A percentile compares a stretch with the other conserved stretches of the same genome.
Evolutionary conservation across 2,329 filamentous ascomycete species (phyloP).

Genomic region (Zelopaecilomyces penicillatus): DNA sequence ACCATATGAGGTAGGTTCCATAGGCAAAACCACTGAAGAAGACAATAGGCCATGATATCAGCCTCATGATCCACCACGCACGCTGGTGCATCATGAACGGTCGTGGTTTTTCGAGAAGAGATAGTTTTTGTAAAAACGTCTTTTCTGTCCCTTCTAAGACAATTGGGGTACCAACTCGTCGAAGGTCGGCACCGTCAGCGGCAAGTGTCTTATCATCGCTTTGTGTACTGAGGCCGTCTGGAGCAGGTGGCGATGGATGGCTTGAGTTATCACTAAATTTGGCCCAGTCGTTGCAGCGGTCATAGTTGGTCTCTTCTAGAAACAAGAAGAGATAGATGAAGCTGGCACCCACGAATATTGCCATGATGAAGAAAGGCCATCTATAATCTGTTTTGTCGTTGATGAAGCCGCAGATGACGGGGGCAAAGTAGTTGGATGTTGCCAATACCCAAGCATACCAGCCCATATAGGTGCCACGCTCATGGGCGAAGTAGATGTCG

Average conservation of each 20-base stretch:
- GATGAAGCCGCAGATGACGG: conserved; percentile 42
- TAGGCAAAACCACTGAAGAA: conserved; percentile 31
- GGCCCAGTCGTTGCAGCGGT: conserved; percentile 17
- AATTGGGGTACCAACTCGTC: background rate
- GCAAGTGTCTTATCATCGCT: conserved; percentile 14
- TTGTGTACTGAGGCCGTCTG: too few species aligned
- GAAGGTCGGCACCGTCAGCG: conserved; percentile 23
- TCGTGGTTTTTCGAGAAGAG: conserved; percentile 23
- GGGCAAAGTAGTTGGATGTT: conserved; percentile 37
- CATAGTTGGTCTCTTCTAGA: conserved; percentile 53
- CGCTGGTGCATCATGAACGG: conserved; percentile 31
- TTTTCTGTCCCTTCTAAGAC: conserved; percentile 17
- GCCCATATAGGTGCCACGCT: conserved; percentile 33
- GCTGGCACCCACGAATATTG: conserved; percentile 41
- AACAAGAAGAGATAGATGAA: conserved; percentile 48
- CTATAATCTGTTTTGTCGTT: conserved; percentile 39
- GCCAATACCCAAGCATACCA: conserved; percentile 35
- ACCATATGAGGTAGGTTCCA: conserved; percentile 26
- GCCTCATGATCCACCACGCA: conserved; percentile 27
- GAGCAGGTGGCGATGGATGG: too few species aligned
- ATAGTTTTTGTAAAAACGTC: conserved; percentile 34
- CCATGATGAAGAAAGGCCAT: conserved; percentile 40
- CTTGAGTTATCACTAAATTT: too few species aligned
- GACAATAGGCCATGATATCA: conserved; percentile 33
- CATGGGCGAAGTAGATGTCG: conserved; percentile 35